These are phyloP conservation scores for Polychaeton citri DNA, from an alignment of 2,329 filamentous ascomycete species.

Conservation along the genomic window DNA sequence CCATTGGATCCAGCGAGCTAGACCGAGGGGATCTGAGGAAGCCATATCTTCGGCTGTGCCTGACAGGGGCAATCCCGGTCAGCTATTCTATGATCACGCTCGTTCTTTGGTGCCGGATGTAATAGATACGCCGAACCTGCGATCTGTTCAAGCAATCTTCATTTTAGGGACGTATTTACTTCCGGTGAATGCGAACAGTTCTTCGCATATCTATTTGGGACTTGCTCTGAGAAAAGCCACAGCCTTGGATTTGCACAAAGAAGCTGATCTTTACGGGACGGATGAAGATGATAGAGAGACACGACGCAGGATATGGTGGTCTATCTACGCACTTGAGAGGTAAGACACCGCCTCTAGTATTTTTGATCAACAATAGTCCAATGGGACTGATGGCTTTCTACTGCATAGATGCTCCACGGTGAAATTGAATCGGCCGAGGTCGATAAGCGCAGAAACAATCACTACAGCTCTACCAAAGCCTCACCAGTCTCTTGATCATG, in stretches of 20 bases:
- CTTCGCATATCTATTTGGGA: constrained; percentile 2
- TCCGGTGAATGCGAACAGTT: constrained; percentile 1
- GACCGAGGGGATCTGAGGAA: constrained; percentile 5
- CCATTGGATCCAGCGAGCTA: constrained; percentile 1
- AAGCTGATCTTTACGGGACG: constrained; percentile 38
- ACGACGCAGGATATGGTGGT: constrained; percentile 3
- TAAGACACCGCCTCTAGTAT: no score
- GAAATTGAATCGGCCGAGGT: constrained; percentile 3
- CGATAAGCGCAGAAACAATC: constrained; percentile 1
- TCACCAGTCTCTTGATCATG: neutral
- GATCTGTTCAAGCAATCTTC: constrained; percentile 3
- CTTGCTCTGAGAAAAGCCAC: constrained; percentile 2
- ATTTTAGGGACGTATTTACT: constrained; percentile 2
- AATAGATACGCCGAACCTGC: constrained; percentile 4
- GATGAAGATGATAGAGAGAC: constrained; percentile 36
- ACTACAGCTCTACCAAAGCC: constrained; percentile 1
- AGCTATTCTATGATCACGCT: neutral
- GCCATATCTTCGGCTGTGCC: neutral
- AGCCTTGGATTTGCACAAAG: constrained; percentile 18
- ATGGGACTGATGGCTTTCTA: no score
- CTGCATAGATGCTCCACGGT: constrained; percentile 2
- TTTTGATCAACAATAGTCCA: no score
- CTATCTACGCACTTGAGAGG: constrained; percentile 3
- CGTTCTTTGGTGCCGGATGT: neutral
- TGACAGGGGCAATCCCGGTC: neutral